Conservation (phyloP, 2,329 filamentous ascomycete genomes). For the Aspergillus texensis region DNA sequence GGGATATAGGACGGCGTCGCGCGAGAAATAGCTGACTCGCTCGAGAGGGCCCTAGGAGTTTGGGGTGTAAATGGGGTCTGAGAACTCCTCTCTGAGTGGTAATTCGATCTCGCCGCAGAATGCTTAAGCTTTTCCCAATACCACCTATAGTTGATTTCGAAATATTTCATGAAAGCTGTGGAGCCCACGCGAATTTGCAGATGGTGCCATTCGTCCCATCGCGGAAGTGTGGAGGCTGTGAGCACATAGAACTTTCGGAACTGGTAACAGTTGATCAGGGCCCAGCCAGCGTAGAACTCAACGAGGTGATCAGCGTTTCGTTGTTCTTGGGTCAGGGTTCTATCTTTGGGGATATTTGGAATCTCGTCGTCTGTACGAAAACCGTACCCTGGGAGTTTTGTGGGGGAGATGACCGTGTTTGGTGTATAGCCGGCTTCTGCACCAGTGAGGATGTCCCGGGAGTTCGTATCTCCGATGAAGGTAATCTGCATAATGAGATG, state of each 20-base stretch:
- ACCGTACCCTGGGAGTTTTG: slow-evolving; percentile 32
- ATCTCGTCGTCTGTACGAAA: slow-evolving; percentile 27
- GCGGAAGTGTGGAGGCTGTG: slow-evolving; percentile 22
- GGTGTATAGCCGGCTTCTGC: slow-evolving; percentile 25
- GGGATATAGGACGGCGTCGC: not conserved
- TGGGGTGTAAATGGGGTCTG: slow-evolving; percentile 18
- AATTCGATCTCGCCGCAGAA: not conserved
- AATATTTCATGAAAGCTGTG: slow-evolving; percentile 17
- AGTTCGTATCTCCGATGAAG: not conserved
- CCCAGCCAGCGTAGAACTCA: slow-evolving; percentile 44
- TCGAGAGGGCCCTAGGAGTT: slow-evolving; percentile 11
- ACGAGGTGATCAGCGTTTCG: slow-evolving; percentile 40
- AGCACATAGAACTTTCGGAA: slow-evolving; percentile 38
- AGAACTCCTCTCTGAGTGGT: not conserved
- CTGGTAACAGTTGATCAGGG: slow-evolving; percentile 32
- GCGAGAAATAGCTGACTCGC: not conserved
- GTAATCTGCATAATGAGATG: slow-evolving; percentile 28
- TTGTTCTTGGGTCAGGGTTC: slow-evolving; percentile 27
- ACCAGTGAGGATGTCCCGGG: slow-evolving; percentile 24
- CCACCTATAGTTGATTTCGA: slow-evolving; percentile 16
- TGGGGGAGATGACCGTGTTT: slow-evolving; percentile 34
- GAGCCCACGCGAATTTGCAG: slow-evolving; percentile 20
- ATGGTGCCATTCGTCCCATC: slow-evolving; percentile 37
- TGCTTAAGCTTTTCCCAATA: slow-evolving; percentile 18
- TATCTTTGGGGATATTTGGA: slow-evolving; percentile 25